Conservation (phyloP, 345 rosid genomes). For the Chamaenerion angustifolium region DNA sequence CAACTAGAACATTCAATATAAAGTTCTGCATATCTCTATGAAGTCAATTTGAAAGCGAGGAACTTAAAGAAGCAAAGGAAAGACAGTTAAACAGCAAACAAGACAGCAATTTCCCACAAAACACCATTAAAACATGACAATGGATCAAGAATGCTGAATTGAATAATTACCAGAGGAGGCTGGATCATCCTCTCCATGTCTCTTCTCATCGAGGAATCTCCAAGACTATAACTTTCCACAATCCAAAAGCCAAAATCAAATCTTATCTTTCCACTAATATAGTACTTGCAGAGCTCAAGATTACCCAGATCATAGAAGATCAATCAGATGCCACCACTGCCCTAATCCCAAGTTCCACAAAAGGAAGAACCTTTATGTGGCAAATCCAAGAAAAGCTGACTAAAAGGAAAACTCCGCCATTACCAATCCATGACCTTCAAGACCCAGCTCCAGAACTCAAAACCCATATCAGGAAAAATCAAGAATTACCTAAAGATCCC, state of each 20-base stretch:
- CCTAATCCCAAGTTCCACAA: neutral
- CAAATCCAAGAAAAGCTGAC: slow-evolving; percentile 9
- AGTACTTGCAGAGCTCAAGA: neutral
- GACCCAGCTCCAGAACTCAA: slow-evolving; percentile 17
- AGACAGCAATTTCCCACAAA: neutral
- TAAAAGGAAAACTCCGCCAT: slow-evolving; percentile 10
- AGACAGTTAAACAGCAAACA: neutral
- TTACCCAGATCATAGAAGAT: neutral
- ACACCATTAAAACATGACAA: neutral
- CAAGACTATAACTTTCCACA: slow-evolving; percentile 14
- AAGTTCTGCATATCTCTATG: no score
- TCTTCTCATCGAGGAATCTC: slow-evolving; percentile 12
- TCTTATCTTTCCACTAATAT: slow-evolving; percentile 4
- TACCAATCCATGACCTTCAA: slow-evolving; percentile 10
- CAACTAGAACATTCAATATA: no score
- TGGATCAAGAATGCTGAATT: neutral
- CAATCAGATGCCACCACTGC: slow-evolving; percentile 4
- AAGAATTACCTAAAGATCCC: neutral
- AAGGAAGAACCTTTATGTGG: slow-evolving; percentile 3
- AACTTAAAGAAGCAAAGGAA: no score
- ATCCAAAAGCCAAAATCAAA: slow-evolving; percentile 11
- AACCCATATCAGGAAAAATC: slow-evolving; percentile 7
- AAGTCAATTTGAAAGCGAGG: no score
- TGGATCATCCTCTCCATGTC: slow-evolving; percentile 53
- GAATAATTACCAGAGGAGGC: slow-evolving; percentile 49